A percentile compares a stretch with the other conserved stretches of the same genome.
phyloP scores from a whole-genome alignment of 495 filamentous ascomycete genomes.

The Trichoderma asperelloides region DNA sequence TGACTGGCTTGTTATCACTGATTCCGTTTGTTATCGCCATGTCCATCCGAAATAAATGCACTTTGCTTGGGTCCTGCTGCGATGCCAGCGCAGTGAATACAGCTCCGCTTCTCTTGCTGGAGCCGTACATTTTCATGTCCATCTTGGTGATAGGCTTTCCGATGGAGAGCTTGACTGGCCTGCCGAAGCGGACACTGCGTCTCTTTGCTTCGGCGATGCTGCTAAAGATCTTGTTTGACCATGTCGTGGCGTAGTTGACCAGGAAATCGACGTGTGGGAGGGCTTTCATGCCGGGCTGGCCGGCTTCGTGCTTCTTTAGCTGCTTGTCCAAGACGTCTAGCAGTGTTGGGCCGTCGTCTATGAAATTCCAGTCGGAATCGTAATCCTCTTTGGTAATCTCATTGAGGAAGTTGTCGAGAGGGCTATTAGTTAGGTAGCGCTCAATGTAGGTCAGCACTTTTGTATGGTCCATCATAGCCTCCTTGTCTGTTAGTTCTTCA shows the following conservation, averaged over 20 bases:
- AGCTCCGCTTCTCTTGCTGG: background rate
- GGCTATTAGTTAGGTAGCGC: slow-evolving; percentile 38
- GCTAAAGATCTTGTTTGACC: slow-evolving; percentile 34
- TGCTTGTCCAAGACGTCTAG: slow-evolving; percentile 39
- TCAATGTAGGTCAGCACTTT: slow-evolving; percentile 47
- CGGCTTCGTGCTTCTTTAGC: slow-evolving; percentile 33
- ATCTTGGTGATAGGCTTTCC: slow-evolving; percentile 29
- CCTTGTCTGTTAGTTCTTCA: slow-evolving; percentile 44
- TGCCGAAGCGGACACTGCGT: slow-evolving; percentile 44
- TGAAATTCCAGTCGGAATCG: slow-evolving; percentile 22
- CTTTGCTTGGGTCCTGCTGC: slow-evolving; percentile 18
- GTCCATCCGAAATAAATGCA: slow-evolving; percentile 35
- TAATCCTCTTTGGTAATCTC: slow-evolving; percentile 22
- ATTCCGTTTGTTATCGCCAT: slow-evolving; percentile 35
- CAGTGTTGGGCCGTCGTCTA: slow-evolving; percentile 27
- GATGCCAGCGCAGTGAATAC: background rate
- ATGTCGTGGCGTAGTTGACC: slow-evolving; percentile 30
- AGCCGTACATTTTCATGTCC: slow-evolving; percentile 22
- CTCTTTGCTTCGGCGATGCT: slow-evolving; percentile 48
- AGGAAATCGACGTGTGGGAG: slow-evolving; percentile 37
- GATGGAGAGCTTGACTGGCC: slow-evolving; percentile 27
- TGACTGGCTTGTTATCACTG: slow-evolving; percentile 22
- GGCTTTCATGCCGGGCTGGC: slow-evolving; percentile 26
- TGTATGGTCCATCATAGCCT: slow-evolving; percentile 43
- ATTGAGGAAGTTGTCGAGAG: slow-evolving; percentile 33